Evolutionary conservation across 2,329 filamentous ascomycete genomes (phyloP).

Genomic region (Colletotrichum sp.): DNA sequence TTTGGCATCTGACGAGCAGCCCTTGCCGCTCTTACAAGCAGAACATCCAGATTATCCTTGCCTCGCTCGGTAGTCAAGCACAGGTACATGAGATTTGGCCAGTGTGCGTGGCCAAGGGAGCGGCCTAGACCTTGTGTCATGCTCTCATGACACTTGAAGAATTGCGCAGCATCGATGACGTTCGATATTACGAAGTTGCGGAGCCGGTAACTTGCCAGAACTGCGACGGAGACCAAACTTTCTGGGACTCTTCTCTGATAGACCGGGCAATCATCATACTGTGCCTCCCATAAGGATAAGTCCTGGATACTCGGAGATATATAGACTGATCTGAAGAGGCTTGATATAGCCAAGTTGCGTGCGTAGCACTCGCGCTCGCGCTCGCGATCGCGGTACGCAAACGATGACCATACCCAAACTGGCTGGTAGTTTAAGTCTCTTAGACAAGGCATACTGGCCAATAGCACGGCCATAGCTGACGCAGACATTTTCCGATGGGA

Average conservation of each 20-base stretch:
- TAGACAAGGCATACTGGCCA: neutral
- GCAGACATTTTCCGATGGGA: neutral
- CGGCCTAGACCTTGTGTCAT: neutral
- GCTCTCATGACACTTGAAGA: neutral
- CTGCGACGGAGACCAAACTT: neutral
- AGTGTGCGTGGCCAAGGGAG: neutral
- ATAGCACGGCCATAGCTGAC: neutral
- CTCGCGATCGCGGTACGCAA: neutral
- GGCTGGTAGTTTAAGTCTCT: neutral
- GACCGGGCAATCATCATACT: neutral
- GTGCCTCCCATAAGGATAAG: neutral
- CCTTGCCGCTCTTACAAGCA: neutral
- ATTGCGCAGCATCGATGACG: neutral
- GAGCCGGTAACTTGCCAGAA: neutral
- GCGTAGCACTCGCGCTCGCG: neutral
- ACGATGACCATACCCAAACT: neutral
- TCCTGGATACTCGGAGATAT: neutral
- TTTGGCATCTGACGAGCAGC: neutral
- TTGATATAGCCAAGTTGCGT: neutral
- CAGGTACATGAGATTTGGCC: neutral
- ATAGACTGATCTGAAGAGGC: neutral
- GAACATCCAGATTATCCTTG: neutral
- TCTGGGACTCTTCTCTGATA: neutral
- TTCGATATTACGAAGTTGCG: neutral
- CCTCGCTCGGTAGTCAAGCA: neutral